phyloP scores from a whole-genome alignment of 306 rosid genomes.

The Canavalia gladiata region DNA sequence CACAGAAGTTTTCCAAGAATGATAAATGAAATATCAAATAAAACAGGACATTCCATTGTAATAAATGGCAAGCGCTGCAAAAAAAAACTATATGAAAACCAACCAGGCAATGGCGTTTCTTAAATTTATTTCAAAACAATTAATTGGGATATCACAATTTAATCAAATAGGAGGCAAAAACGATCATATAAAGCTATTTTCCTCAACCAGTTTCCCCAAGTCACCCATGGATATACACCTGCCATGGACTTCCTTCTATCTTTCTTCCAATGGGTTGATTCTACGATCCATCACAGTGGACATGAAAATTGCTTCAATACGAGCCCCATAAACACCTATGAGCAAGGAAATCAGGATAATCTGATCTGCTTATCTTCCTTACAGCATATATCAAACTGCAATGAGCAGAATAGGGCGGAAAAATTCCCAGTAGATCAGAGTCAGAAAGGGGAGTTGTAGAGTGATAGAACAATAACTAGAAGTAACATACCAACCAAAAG shows the following conservation, averaged over 20 bases:
- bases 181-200: constrained; percentile 33
- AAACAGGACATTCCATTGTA: background rate
- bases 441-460: constrained; percentile 15
- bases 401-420: background rate
- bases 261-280: constrained; percentile 41
- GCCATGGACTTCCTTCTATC: constrained; percentile 35
- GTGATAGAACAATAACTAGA: background rate
- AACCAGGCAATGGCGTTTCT: constrained; percentile 36
- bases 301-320: constrained; percentile 49
- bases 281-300: constrained; percentile 49
- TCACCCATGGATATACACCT: constrained; percentile 50
- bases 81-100: background rate
- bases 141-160: constrained; percentile 37
- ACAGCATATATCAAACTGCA: constrained; percentile 46
- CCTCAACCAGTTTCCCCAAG: constrained; percentile 18
- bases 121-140: constrained; percentile 50
- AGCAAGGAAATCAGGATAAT: constrained; percentile 42
- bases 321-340: constrained; percentile 40
- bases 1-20: background rate
- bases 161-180: constrained; percentile 31
- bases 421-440: constrained; percentile 8
- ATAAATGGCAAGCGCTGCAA: constrained; percentile 9
- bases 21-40: background rate
- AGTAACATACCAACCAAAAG: constrained; percentile 32
- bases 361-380: constrained; percentile 39